Percentiles rank a stretch among this genome's conserved stretches.
phyloP scores from a whole-genome alignment of 1,284 basidiomycete species.

The Abortiporus biennis region DNA sequence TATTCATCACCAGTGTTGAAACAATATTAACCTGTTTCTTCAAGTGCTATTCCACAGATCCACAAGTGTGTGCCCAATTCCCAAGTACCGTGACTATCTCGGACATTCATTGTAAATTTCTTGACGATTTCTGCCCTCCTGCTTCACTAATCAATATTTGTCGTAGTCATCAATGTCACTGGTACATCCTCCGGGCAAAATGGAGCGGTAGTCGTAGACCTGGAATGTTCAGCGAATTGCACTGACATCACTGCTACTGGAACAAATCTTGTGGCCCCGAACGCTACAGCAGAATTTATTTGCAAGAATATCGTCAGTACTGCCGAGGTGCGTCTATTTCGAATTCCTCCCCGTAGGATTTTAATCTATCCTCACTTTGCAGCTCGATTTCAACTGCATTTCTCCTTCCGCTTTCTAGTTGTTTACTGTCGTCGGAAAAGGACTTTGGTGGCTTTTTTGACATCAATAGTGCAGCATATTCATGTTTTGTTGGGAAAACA shows the following conservation, averaged over 20 bases:
- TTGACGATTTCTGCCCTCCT: no score
- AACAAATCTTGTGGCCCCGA: constrained; percentile 21
- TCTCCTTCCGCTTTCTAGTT: no score
- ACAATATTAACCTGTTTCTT: background rate
- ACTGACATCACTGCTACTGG: constrained; percentile 30
- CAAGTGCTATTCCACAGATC: constrained; percentile 51
- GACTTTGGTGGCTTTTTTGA: no score
- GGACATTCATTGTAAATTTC: constrained; percentile 35
- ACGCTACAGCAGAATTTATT: constrained; percentile 31
- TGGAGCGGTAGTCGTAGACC: constrained; percentile 30
- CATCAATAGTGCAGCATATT: no score
- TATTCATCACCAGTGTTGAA: background rate
- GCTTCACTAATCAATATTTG: background rate
- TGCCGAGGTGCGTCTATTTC: constrained; percentile 15
- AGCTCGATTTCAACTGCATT: constrained; percentile 25
- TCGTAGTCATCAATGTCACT: constrained; percentile 29
- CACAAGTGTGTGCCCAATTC: constrained; percentile 39
- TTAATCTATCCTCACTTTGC: background rate
- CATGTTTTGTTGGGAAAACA: no score
- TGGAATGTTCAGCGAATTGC: constrained; percentile 33
- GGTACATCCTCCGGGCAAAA: constrained; percentile 32
- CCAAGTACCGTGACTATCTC: constrained; percentile 45
- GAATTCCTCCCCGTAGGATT: background rate
- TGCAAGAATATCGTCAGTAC: constrained; percentile 36
- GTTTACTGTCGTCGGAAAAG: no score